Conservation (phyloP, 2,329 filamentous ascomycete genomes). For the Knufia fluminis region DNA sequence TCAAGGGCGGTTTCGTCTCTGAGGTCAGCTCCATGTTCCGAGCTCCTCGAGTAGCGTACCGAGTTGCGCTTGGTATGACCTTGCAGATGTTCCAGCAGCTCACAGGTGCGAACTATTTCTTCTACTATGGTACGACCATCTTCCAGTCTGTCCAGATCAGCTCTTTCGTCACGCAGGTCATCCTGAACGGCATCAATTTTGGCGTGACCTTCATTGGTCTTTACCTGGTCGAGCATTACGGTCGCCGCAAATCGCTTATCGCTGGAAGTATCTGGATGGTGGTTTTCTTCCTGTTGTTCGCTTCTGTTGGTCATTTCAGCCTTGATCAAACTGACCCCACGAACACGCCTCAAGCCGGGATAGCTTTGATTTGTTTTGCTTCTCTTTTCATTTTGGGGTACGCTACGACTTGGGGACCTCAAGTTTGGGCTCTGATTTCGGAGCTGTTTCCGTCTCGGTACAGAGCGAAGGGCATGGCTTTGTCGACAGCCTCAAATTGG, state of each 20-base stretch:
- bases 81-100: constrained; percentile 42
- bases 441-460: constrained; percentile 39
- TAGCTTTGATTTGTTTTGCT: constrained; percentile 64
- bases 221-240: constrained; percentile 59
- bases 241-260: constrained; percentile 59
- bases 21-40: constrained; percentile 37
- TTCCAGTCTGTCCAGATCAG: constrained; percentile 33
- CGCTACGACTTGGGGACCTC: constrained; percentile 60
- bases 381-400: constrained; percentile 68
- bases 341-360: constrained; percentile 48
- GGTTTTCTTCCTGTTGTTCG: constrained; percentile 56
- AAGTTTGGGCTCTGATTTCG: constrained; percentile 36
- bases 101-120: constrained; percentile 36
- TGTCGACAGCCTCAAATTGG: constrained; percentile 72
- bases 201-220: constrained; percentile 50
- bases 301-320: constrained; percentile 36
- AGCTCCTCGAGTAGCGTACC: constrained; percentile 36
- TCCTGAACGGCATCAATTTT: constrained; percentile 60
- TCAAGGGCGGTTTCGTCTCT: constrained; percentile 35
- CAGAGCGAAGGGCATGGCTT: constrained; percentile 66
- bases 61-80: constrained; percentile 36
- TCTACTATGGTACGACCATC: constrained; percentile 13
- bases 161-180: constrained; percentile 51
- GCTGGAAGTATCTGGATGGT: constrained; percentile 60
- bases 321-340: constrained; percentile 32